A percentile compares a stretch with the other conserved stretches of the same genome.
Conservation (phyloP, 1,284 basidiomycete genomes). For the Pascua sp. region DNA sequence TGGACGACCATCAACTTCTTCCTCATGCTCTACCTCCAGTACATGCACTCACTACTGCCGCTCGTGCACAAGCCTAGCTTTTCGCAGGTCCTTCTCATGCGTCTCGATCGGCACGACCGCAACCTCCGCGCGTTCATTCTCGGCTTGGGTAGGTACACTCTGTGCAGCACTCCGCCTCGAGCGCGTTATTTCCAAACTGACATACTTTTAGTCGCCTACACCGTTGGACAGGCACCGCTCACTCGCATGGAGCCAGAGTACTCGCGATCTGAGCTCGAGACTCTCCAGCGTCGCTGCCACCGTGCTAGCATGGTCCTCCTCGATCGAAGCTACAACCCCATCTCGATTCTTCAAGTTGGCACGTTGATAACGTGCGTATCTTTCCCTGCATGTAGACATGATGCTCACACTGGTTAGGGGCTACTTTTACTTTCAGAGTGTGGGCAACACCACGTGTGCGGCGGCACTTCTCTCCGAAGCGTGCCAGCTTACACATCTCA, state of each 20-base stretch:
- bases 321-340: conserved; percentile 15
- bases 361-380: conserved; percentile 20
- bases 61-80: conserved; percentile 33
- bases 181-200: too few species aligned
- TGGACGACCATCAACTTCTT: conserved; percentile 31
- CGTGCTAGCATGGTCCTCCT: conserved; percentile 24
- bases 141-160: conserved; percentile 12
- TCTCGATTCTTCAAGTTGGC: conserved; percentile 15
- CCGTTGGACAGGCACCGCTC: conserved; percentile 27
- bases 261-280: conserved; percentile 16
- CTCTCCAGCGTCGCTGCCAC: conserved; percentile 27
- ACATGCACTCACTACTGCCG: conserved; percentile 31
- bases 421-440: conserved; percentile 30
- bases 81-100: conserved; percentile 25
- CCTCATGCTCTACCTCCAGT: conserved; percentile 26
- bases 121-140: conserved; percentile 25
- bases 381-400: conserved; percentile 13
- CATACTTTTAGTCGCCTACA: conserved; percentile 18
- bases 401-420: too few species aligned
- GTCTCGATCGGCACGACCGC: conserved; percentile 23
- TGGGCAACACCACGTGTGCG: conserved; percentile 22
- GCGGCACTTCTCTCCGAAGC: conserved; percentile 26
- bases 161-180: neutral
- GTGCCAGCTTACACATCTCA: conserved; percentile 25
- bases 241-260: conserved; percentile 21